Evolutionary conservation across 148 eudicot species (phyloP).

Genomic region (Suaeda aralocaspica): DNA sequence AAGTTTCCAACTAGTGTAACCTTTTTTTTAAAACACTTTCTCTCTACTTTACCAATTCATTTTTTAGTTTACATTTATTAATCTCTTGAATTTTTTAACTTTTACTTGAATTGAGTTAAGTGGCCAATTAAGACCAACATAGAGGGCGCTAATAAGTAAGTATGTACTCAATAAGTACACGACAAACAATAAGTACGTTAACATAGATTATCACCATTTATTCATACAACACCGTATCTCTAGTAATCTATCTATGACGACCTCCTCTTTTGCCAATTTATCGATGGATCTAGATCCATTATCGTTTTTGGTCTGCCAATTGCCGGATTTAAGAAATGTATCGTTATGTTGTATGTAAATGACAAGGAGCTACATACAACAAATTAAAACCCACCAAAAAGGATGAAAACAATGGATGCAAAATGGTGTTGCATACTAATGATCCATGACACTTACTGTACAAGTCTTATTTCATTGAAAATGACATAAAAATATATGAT

Average conservation of each 20-base stretch:
- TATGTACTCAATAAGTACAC: too few species aligned
- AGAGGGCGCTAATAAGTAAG: too few species aligned
- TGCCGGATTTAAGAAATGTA: too few species aligned
- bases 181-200: too few species aligned
- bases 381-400: slow-evolving; percentile 26
- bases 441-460: slow-evolving; percentile 8
- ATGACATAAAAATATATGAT: slow-evolving; percentile 22
- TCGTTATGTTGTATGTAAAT: not conserved
- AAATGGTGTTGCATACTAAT: not conserved
- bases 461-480: slow-evolving; percentile 27
- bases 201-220: too few species aligned
- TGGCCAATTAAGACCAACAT: too few species aligned
- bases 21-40: not conserved
- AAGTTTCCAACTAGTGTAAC: slow-evolving; percentile 11
- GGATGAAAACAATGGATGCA: slow-evolving; percentile 20
- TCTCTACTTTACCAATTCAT: not conserved
- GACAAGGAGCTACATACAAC: slow-evolving; percentile 24
- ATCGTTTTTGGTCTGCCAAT: too few species aligned
- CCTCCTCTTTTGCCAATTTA: too few species aligned
- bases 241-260: too few species aligned
- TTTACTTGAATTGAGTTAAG: not conserved
- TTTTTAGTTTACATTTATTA: not conserved
- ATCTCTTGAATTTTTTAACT: not conserved
- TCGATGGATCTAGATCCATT: too few species aligned
- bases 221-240: too few species aligned